phyloP scores from a whole-genome alignment of 345 rosid genomes.

The Pseudoturritis turrita region DNA sequence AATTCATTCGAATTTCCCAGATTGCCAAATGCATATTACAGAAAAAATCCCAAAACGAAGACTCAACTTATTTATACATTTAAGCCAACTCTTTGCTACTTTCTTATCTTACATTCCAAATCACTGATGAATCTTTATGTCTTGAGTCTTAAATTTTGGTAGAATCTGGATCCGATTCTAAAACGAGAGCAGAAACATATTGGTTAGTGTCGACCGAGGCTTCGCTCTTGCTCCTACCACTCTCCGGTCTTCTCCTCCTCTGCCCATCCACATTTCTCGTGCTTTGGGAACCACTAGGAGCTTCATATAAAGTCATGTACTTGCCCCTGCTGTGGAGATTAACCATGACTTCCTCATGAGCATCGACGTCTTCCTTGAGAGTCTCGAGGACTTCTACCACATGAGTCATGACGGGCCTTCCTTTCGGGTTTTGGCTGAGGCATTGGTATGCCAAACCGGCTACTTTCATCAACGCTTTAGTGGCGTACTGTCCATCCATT shows the following conservation, averaged over 20 bases:
- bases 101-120: conserved; percentile 20
- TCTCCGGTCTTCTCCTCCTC: conserved; percentile 29
- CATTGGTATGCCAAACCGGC: conserved; percentile 77
- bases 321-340: conserved; percentile 34
- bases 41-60: conserved; percentile 4
- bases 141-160: conserved; percentile 21
- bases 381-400: conserved; percentile 76
- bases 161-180: conserved; percentile 11
- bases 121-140: conserved; percentile 1
- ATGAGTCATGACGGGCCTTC: conserved; percentile 50
- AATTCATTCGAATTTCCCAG: conserved; percentile 13
- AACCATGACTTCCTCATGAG: conserved; percentile 40
- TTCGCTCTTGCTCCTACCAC: conserved; percentile 49
- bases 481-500: conserved; percentile 81
- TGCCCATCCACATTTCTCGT: conserved; percentile 15
- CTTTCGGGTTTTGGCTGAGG: conserved; percentile 85
- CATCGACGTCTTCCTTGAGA: conserved; percentile 37
- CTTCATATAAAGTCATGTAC: conserved; percentile 52
- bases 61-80: conserved; percentile 28
- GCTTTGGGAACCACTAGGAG: conserved; percentile 29
- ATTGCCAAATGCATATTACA: background rate
- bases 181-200: conserved; percentile 15
- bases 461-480: conserved; percentile 60
- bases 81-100: conserved; percentile 22
- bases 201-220: conserved; percentile 9